Evolutionary conservation across 2,329 filamentous ascomycete species (phyloP).

Genomic region (Calonectria pteridis): DNA sequence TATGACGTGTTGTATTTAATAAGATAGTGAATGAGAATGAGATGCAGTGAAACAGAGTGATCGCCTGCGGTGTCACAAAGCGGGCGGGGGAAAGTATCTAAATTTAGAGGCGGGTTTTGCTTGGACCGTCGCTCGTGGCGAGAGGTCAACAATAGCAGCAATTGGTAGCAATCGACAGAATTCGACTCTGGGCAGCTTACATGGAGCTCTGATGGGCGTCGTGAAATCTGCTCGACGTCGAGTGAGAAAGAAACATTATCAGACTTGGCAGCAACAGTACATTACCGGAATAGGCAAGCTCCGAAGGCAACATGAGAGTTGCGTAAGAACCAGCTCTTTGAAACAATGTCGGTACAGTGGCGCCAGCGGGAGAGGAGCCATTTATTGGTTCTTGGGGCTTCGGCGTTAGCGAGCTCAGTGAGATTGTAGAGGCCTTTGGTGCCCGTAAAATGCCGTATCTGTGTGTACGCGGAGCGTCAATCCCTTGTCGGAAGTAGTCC

Average conservation of each 20-base stretch:
- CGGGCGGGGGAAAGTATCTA: conserved; percentile 8
- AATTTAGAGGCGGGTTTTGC: conserved; percentile 20
- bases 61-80: neutral
- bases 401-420: neutral
- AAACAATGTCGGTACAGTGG: conserved; percentile 10
- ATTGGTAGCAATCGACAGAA: neutral
- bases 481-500: neutral
- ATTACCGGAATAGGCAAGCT: conserved; percentile 10
- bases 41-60: neutral
- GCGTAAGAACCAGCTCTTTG: neutral
- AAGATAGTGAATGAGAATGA: neutral
- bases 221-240: neutral
- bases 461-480: neutral
- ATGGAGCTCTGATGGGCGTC: neutral
- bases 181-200: neutral
- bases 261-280: neutral
- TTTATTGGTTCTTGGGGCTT: neutral
- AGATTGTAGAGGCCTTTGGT: neutral
- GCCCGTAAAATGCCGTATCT: neutral
- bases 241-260: neutral
- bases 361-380: neutral
- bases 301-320: conserved; percentile 8
- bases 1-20: neutral
- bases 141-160: neutral
- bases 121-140: neutral